These are phyloP conservation scores for Diversispora eburnea DNA, from an alignment of 192 early-diverging fungal genomes.

Conservation along the genomic window DNA sequence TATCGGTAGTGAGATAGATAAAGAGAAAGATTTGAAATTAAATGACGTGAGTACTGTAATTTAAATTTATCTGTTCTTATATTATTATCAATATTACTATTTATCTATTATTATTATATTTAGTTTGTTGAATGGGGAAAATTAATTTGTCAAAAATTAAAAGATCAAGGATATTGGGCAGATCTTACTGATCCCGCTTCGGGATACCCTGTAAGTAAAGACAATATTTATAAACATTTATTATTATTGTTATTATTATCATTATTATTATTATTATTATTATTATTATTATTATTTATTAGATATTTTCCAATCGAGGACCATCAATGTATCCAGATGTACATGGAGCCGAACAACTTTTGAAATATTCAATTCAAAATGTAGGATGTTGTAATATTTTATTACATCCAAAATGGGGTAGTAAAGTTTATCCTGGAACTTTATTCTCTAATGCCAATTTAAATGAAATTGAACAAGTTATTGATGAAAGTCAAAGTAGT, in stretches of 20 bases:
- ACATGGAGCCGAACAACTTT: constrained; percentile 67
- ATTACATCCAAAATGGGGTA: constrained; percentile 86
- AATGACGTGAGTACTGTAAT: constrained; percentile 54
- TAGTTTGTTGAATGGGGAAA: constrained; percentile 74
- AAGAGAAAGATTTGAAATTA: constrained; percentile 79
- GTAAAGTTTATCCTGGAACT: constrained; percentile 83
- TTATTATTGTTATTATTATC: background rate
- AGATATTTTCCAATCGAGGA: constrained; percentile 65
- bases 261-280: constrained; percentile 1
- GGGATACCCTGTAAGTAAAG: constrained; percentile 65
- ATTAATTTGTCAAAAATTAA: constrained; percentile 51
- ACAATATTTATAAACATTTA: background rate
- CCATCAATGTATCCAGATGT: constrained; percentile 87
- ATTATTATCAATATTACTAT: background rate
- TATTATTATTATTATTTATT: constrained; percentile 4
- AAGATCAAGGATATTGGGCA: constrained; percentile 69
- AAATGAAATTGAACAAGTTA: constrained; percentile 36
- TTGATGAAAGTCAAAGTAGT: constrained; percentile 5
- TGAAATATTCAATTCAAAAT: constrained; percentile 74
- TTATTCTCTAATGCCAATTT: constrained; percentile 77
- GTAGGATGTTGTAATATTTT: constrained; percentile 82
- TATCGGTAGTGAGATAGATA: constrained; percentile 61
- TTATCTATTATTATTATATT: background rate
- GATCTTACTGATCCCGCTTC: constrained; percentile 91
- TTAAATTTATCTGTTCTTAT: background rate